Base-by-base conservation (phyloP, 1,284 basidiomycete genomes). In the Trametes versicolor region DNA sequence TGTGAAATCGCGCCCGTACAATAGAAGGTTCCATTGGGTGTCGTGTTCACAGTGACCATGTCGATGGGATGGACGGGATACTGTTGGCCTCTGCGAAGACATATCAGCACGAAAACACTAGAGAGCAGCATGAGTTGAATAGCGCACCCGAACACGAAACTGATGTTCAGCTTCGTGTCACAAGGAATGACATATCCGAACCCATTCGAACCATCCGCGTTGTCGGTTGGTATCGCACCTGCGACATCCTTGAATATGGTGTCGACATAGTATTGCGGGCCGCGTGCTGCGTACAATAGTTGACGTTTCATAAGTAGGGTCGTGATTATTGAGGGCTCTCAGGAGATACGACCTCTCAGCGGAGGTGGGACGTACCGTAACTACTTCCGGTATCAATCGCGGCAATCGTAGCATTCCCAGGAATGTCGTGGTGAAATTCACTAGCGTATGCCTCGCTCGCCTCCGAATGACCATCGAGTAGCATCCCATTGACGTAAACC, bases 51-150 rank as follows among this genome's bases (percentile, higher is more conserved):
- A 21, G 56, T 17, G 36, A 52, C 41, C 5, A 48, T 34, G 32
- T 69, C 68, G 7, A 64, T 34, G 9, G 68, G 68, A 51, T 64
- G 49, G 13, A 67, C 59, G 12, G 62, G 60, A 47, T 63, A 66
- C 15, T 52, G 39, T 4, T 45, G 19, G n/a, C 62, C 65, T 19
- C 58, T 68, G 13, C 23, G 4, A 45, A 21, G 19, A 21, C 8
- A 4, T 9, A 12, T 34, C 17, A 37, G 56, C n/a, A 32, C 29
- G 29, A 32, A 8, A 32, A 8, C 29, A 32, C 29, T 32, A 8
- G 4, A 32, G 29, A 32, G 37, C 4, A 39, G 12, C 37, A 17
- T 21, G 13, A 50, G 34, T 5, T 32, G 29, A 2, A 49, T 25
- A 1, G 55, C 64, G 19, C 50, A 68, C 67, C 60, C 66, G 41